phyloP scores from a whole-genome alignment of 106 monocot genomes.

The Chionographis japonica region DNA sequence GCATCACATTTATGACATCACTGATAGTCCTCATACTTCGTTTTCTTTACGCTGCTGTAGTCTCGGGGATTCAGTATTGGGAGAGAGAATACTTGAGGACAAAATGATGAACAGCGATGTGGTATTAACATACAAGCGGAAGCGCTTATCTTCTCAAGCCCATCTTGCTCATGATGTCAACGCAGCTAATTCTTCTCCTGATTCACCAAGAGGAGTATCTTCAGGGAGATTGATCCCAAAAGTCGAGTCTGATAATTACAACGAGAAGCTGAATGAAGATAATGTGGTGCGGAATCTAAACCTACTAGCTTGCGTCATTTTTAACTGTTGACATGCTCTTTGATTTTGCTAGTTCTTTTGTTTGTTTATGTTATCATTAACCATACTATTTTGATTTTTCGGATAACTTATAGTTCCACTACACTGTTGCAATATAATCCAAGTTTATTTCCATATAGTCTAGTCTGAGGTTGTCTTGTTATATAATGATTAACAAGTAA shows the following conservation, averaged over 20 bases:
- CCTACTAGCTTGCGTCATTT: neutral
- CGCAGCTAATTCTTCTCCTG: slow-evolving; percentile 12
- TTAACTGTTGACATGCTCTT: neutral
- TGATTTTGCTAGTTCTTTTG: neutral
- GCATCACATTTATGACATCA: too few relatives aligned
- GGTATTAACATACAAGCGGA: slow-evolving; percentile 31
- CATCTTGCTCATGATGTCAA: slow-evolving; percentile 5
- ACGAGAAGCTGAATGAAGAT: slow-evolving; percentile 6
- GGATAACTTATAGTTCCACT: too few relatives aligned
- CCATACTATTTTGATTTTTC: too few relatives aligned
- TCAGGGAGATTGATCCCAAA: neutral
- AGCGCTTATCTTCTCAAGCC: slow-evolving; percentile 11
- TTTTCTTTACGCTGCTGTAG: neutral
- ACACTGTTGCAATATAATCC: too few relatives aligned
- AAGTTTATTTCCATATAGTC: too few relatives aligned
- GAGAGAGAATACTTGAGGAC: neutral
- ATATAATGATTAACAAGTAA: too few relatives aligned
- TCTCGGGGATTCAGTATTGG: neutral
- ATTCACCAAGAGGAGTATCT: slow-evolving; percentile 5
- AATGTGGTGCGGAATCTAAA: slow-evolving; percentile 1
- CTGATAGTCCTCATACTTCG: neutral
- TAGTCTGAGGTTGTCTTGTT: too few relatives aligned
- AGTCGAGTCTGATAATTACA: neutral
- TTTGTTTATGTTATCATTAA: too few relatives aligned
- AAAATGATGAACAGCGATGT: slow-evolving; percentile 13